Evolutionary conservation across 805 yeast species (phyloP), one percentile per base, ranked within the genome.

Genomic region (Ogataea sp.): DNA sequence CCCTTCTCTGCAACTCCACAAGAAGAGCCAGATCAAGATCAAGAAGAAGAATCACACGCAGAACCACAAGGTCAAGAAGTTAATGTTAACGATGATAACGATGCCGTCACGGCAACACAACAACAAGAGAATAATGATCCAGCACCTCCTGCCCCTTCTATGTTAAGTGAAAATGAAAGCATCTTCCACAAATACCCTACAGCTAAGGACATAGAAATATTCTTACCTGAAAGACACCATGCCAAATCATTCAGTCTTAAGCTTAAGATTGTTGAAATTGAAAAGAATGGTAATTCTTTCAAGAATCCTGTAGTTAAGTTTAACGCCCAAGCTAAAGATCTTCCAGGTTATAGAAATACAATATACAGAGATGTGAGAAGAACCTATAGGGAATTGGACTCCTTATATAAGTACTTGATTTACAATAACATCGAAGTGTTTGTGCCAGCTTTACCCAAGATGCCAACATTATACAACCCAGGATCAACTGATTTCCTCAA

Each of bases 341-440:
- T 89, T 26, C 89, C 94, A 14, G 75, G 80, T 30, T 93, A 77
- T 57, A 68, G 96, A 42, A 86, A 83, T 46, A 62, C 73, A 7
- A 58, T 59, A 8, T 88, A 83, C 58, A 76, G 78, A 39, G 89
- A 80, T 40, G 65, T 90, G 14, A 77, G 95, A 48, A 74, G 97
- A 42, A 80, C 96, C 0, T 83, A 78, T 54, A 71, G 72, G 43
- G 98, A 93, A 58, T 69, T 88, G 47, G 75, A 73, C 25, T 75
- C 78, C 43, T 75, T 93, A 51, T 85, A 84, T 60, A 78, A 77
- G 47, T 90, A 83, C 55, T 64, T 93, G 45, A 78, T 79, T 41
- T 78, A 80, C 17, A 84, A 94, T 29, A 83, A 88, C 52, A 80
- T 90, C 25, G 97, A 93, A 58, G 89, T 93, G 40, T 88, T 90